Conservation (phyloP, 306 rosid genomes). For the cucumber (Cucumis sativus) region DNA sequence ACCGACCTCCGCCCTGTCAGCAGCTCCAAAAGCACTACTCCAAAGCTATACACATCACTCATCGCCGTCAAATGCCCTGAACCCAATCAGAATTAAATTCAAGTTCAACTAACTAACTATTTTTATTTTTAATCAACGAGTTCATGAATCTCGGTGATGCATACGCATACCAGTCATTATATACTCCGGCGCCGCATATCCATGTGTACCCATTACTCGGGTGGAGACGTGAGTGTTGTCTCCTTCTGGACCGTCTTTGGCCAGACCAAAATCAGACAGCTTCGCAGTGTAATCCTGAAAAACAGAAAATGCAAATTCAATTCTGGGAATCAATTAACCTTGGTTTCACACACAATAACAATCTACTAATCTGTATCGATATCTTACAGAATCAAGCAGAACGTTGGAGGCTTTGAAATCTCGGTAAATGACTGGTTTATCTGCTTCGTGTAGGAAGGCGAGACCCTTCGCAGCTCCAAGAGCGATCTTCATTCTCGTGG, state of each 20-base stretch:
- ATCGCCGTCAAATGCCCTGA: constrained; percentile 15
- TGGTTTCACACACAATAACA: neutral
- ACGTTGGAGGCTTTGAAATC: constrained; percentile 44
- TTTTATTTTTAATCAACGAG: neutral
- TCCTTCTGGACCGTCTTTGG: constrained; percentile 17
- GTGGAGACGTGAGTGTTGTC: constrained; percentile 15
- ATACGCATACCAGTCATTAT: constrained; percentile 8
- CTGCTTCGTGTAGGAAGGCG: constrained; percentile 29
- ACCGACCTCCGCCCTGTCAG: constrained; percentile 11
- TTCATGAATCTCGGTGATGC: no score
- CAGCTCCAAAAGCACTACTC: constrained; percentile 16
- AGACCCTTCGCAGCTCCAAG: constrained; percentile 35
- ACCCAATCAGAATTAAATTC: neutral
- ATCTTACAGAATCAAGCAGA: constrained; percentile 38
- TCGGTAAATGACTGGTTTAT: constrained; percentile 35
- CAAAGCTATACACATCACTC: constrained; percentile 17
- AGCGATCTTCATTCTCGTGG: constrained; percentile 38
- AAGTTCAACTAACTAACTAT: neutral
- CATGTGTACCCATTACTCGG: constrained; percentile 14
- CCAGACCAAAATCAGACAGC: constrained; percentile 12
- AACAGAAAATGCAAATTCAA: neutral
- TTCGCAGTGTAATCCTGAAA: constrained; percentile 9
- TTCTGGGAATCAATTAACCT: neutral
- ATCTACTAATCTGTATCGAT: neutral
- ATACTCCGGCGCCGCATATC: constrained; percentile 14